Evolutionary conservation across 768 basidiomycete genomes (phyloP), one percentile per base, ranked within the genome.

Genomic region (Rhizopogon roseolus): DNA sequence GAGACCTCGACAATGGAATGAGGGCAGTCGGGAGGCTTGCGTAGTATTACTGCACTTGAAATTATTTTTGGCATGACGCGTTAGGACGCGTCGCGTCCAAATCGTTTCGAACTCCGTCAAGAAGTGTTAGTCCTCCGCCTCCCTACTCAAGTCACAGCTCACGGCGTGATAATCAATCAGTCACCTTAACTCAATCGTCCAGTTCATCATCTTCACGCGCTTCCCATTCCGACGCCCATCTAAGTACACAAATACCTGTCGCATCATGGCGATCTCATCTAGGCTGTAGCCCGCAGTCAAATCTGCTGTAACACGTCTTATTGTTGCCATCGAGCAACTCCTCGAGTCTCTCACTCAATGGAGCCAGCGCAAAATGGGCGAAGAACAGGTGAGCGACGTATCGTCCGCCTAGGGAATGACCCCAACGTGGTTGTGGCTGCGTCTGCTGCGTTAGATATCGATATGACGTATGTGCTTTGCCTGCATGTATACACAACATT

Each of bases 291-390:
- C 87, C 54, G 84, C 85, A 2, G 90, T 95, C 53, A 95, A 97
- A 68, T 88, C 91, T 36, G 86, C 90, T 19, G 94, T 97, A 34
- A 97, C 95, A 17, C 81, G 92, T 49, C 81, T 98, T 10, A 80
- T 99, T 25, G 93, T 99, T 2, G 86, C 93, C 29, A 98, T 98
- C 59, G 96, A 98, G 67, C 84, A 90, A 57, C 82, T 99, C n/a
- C 78, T 99, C 37, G 94, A 97, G 66, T 79, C 89, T 1, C 78
- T 97, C 52, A 92, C 90, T 5, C 73, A 81, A 73, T 97, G 93
- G 93, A 90, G 89, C 68, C 76, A 76, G 54, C 70, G 80, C 56
- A 78, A 83, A 62, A 78, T 88, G 62, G 76, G 82, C 53, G 93
- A 96, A 66, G 73, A 70, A 41, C 78, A 90, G 60, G 93, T 99